Evolutionary conservation across 768 basidiomycete species (phyloP).

Genomic region (Hysterangium stoloniferum): DNA sequence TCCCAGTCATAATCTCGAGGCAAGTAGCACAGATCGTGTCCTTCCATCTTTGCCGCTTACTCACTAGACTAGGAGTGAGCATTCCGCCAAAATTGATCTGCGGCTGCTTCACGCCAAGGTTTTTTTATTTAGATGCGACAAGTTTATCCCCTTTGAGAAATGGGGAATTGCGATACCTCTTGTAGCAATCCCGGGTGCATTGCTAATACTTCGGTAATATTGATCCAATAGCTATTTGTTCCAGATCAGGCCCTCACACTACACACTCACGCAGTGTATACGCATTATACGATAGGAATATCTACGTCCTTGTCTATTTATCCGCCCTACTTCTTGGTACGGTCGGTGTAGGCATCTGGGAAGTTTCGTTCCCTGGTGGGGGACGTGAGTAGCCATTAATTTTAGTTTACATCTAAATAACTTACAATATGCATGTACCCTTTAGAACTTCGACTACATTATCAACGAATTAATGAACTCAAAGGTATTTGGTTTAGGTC

Average conservation of each 20-base stretch:
- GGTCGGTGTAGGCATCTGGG: conserved; percentile 1
- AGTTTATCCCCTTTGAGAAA: conserved; percentile 1
- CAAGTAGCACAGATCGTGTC: too few relatives aligned
- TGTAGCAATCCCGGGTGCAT: background rate
- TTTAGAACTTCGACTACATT: background rate
- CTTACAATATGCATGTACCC: background rate
- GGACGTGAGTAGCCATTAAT: background rate
- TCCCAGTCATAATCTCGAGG: too few relatives aligned
- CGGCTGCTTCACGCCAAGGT: background rate
- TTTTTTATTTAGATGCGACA: background rate
- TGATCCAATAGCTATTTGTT: background rate
- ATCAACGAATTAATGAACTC: background rate
- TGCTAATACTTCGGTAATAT: conserved; percentile 1
- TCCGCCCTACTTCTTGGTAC: background rate
- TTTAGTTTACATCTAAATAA: background rate
- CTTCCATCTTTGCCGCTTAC: background rate
- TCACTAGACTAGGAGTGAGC: background rate
- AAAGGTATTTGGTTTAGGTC: background rate
- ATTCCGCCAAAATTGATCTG: background rate
- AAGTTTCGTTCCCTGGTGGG: conserved; percentile 2
- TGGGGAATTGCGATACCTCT: conserved; percentile 1
- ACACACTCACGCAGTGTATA: background rate
- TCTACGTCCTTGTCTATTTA: background rate
- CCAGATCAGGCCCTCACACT: background rate
- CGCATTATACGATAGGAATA: conserved; percentile 2